These are phyloP conservation scores for Udeniomyces megalosporus DNA, from an alignment of 768 basidiomycete species.

Conservation along the genomic window DNA sequence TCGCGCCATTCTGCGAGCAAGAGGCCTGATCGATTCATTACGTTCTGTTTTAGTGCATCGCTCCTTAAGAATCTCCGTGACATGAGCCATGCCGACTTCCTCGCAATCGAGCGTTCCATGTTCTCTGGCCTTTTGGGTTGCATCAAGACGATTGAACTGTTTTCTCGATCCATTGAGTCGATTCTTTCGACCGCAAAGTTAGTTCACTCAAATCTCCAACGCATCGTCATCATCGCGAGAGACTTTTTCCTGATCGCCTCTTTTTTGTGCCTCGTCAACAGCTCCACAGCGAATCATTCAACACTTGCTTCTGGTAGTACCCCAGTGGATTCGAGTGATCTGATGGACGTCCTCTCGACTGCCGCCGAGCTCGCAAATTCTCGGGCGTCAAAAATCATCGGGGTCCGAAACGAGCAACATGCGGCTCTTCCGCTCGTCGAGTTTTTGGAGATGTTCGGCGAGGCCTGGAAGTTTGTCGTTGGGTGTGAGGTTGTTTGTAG, in stretches of 20 bases:
- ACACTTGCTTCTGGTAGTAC: not conserved
- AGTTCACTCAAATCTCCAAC: not conserved
- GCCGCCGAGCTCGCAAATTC: constrained; percentile 73
- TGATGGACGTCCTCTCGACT: constrained; percentile 59
- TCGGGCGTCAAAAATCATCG: constrained; percentile 60
- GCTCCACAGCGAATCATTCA: not conserved
- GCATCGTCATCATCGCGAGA: not conserved
- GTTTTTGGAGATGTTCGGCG: constrained; percentile 67
- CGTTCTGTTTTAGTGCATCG: constrained; percentile 29
- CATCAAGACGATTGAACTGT: constrained; percentile 46
- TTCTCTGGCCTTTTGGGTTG: constrained; percentile 48
- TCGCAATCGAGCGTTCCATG: constrained; percentile 43
- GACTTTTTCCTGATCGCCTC: too few species aligned
- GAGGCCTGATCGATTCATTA: not conserved
- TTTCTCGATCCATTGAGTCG: constrained; percentile 33
- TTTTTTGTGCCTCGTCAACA: not conserved
- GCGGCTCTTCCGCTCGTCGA: constrained; percentile 50
- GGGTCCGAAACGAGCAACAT: constrained; percentile 62
- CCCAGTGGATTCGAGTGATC: constrained; percentile 31
- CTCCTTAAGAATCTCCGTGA: constrained; percentile 44
- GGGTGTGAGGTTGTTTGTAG: constrained; percentile 68
- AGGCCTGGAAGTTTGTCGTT: constrained; percentile 79
- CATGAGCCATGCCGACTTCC: constrained; percentile 55
- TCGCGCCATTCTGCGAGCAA: too few species aligned
- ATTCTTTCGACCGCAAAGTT: constrained; percentile 19